Percentiles rank a stretch among this genome's conserved stretches.
Conservation (phyloP, 352 stramenopile species). For the Salisapilia sapeloensis region DNA sequence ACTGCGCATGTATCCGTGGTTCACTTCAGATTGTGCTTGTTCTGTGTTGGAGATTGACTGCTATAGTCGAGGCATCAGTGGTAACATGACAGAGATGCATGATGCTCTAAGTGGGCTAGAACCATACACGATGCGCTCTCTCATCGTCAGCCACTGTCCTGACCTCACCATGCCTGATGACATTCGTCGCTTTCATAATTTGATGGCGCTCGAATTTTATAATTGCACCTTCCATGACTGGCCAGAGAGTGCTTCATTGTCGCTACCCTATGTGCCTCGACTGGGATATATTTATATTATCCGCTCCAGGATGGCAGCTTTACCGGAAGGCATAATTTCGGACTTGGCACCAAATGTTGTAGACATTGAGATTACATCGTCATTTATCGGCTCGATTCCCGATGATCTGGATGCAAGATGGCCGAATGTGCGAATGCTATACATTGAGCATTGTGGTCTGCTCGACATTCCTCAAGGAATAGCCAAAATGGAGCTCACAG, state of each 20-base stretch:
- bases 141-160: slow-evolving; percentile 27
- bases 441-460: slow-evolving; percentile 17
- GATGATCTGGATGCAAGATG: slow-evolving; percentile 12
- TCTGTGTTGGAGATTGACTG: slow-evolving; percentile 29
- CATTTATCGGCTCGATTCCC: slow-evolving; percentile 8
- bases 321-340: slow-evolving; percentile 13
- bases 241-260: slow-evolving; percentile 8
- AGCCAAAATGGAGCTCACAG: slow-evolving; percentile 8
- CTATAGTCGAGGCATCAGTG: slow-evolving; percentile 10
- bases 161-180: slow-evolving; percentile 8
- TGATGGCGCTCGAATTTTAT: slow-evolving; percentile 24
- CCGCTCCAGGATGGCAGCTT: slow-evolving; percentile 5
- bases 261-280: slow-evolving; percentile 6
- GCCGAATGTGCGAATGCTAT: slow-evolving; percentile 12
- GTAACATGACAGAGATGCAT: slow-evolving; percentile 4
- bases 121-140: slow-evolving; percentile 12
- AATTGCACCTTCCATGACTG: slow-evolving; percentile 17
- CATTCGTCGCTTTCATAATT: slow-evolving; percentile 11
- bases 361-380: slow-evolving; percentile 16
- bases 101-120: slow-evolving; percentile 11
- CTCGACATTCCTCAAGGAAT: slow-evolving; percentile 8
- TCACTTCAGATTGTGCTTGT: slow-evolving; percentile 15
- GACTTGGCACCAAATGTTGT: slow-evolving; percentile 11
- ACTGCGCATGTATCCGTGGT: slow-evolving; percentile 24
- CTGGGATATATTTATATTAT: slow-evolving; percentile 16